Base-by-base conservation (phyloP, 352 stramenopile species). In the Blastocystis sp. region DNA sequence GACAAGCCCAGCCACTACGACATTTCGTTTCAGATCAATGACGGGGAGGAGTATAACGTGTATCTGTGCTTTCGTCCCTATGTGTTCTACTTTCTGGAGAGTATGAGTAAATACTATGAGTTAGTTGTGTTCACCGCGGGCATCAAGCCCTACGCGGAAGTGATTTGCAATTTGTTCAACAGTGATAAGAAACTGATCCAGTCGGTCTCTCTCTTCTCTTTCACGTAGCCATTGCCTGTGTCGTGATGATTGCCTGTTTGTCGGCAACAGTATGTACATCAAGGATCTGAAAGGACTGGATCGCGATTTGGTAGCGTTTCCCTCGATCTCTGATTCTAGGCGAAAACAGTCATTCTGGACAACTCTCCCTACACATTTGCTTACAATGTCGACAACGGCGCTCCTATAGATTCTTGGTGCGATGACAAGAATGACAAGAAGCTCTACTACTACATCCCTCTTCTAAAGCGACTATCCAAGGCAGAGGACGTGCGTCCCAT, bases 341-440 rank as follows among this genome's bases (percentile, higher is more conserved):
- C 89, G 21, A 89, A 91, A 48, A 90, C 88, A 29, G 89, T 93
- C 44, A 89, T 99, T 27, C 94, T 99, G 0, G 96, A 99, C 87
- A 98, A 98, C 88, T 97, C 92, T 29, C 95, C 94, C 0, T 94
- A 98, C 87, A 95, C 95, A 0, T 98, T 98, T 89, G 94, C 94
- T 1, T 98, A 97, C 89, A 94, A 99, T 87, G 91, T 97, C 4
- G 94, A 96, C 88, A 98, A 98, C 89, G 95, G 94, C 44, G 96
- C 98, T 44, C 95, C 95, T 51, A 98, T 98, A 84, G 94, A 97
- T 89, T 97, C 92, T 44, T 98, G 96, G 96, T 98, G 97, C 90
- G 93, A 97, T 84, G 94, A 98, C 89, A 91, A 92, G 67, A 88
- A 88, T 21, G 96, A 99, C 88, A 92, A 91, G 27, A 95, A 78